Base-by-base conservation (phyloP, 2,329 filamentous ascomycete genomes). In the Colletotrichum brevisporum region DNA sequence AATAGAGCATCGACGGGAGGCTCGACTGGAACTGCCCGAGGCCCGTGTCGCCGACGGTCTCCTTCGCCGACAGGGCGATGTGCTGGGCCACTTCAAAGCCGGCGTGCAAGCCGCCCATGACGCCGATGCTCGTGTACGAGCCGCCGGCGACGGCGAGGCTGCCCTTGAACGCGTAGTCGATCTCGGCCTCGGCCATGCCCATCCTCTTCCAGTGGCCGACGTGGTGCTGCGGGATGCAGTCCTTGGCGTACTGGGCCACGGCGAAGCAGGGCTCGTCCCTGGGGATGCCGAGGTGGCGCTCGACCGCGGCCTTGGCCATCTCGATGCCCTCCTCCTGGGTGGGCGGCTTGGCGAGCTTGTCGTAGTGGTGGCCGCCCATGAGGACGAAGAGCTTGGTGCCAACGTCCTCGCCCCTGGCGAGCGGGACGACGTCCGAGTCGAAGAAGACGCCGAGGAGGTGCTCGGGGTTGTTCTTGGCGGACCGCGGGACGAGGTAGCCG, bases 331-430 rank as follows among this genome's bases (percentile, higher is more conserved):
- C 86, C 15, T 90, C 84, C 70, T 90, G 85, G 58, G 87, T 83
- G 0, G 94, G 94, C 1, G 74, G 59, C 2, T 71, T 75, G 98
- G 81, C 79, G 97, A 97, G 15, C 94, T 97, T 26, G 77, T 94
- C 86, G 94, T 94, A 98, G 88, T 93, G 94, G 81, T 98, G 94
- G 1, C 96, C 96, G 68, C 96, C 96, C 65, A 99, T 84, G 90
- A 99, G 97, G 74, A 98, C 93, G 16, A 95, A 97, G 61, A 72
- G 48, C 93, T 94, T 0, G 78, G 76, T 72, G 63, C 73, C 61
- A 43, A 43, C 43, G 73, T 72, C n/a, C 36, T 69, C 70, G 79
- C 79, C 70, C 80, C 79, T 18, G 18, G 4, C 81, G 56, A 80
- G 75, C 51, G 74, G 71, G 63, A 76, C 71, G 36, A 82, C 87